phyloP scores from a whole-genome alignment of 1,284 basidiomycete species.

The Schizophyllum amplum region DNA sequence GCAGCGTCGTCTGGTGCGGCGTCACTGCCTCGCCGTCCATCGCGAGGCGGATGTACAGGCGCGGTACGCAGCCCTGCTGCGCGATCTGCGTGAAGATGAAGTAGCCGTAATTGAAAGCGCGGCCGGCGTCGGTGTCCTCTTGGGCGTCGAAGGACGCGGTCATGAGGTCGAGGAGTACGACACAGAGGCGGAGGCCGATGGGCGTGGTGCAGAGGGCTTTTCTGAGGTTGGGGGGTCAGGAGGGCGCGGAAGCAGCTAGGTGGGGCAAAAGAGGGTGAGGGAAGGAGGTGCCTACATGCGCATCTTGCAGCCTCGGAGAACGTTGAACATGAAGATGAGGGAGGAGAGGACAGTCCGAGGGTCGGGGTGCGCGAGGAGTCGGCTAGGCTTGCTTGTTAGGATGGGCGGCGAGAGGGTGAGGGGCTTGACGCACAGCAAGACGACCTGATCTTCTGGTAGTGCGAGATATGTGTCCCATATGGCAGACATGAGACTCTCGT shows the following conservation, averaged over 20 bases:
- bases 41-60: constrained; percentile 40
- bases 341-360: constrained; percentile 50
- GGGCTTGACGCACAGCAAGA: constrained; percentile 55
- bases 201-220: constrained; percentile 40
- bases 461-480: constrained; percentile 60
- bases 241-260: constrained; percentile 1
- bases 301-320: constrained; percentile 43
- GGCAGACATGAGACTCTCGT: constrained; percentile 43
- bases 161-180: constrained; percentile 59
- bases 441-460: constrained; percentile 63
- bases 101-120: constrained; percentile 76
- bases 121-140: constrained; percentile 47
- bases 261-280: neutral
- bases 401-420: constrained; percentile 6
- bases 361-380: constrained; percentile 66
- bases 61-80: constrained; percentile 39
- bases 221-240: constrained; percentile 23
- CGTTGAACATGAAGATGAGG: constrained; percentile 69
- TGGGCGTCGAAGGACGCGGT: constrained; percentile 57
- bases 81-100: constrained; percentile 46
- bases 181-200: constrained; percentile 53
- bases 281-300: constrained; percentile 43
- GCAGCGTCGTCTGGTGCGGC: constrained; percentile 75
- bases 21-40: constrained; percentile 67
- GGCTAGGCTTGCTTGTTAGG: constrained; percentile 37